phyloP scores from a whole-genome alignment of 2,329 filamentous ascomycete species.

The Apiospora rasikravindrae region DNA sequence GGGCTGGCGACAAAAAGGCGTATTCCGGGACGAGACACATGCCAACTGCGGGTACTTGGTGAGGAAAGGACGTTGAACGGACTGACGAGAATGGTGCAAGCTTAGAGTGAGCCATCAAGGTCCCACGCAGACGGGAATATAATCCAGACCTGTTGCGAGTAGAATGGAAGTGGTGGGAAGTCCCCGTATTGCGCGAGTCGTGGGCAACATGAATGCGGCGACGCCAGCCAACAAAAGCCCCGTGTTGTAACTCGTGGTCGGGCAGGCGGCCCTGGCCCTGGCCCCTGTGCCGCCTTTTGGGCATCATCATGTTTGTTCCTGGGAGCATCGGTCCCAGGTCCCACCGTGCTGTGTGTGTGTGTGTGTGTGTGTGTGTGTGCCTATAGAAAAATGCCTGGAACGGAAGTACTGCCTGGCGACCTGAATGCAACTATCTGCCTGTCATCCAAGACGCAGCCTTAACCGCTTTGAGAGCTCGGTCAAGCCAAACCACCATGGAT shows the following conservation, averaged over 20 bases:
- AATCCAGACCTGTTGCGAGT: neutral
- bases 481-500: slow-evolving; percentile 15
- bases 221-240: slow-evolving; percentile 1
- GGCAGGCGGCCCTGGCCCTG: neutral
- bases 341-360: neutral
- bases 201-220: neutral
- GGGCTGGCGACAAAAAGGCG: neutral
- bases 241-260: neutral
- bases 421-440: neutral
- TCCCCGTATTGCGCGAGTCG: slow-evolving; percentile 4
- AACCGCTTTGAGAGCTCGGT: slow-evolving; percentile 19
- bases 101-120: neutral
- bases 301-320: neutral
- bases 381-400: neutral
- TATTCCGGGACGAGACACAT: neutral
- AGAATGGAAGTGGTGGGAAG: neutral
- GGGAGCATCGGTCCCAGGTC: slow-evolving; percentile 1
- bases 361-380: neutral
- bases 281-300: neutral
- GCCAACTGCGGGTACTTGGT: neutral
- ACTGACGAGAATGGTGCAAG: neutral
- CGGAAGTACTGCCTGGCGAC: neutral
- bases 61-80: neutral
- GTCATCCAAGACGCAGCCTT: neutral
- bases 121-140: neutral